Evolutionary conservation across 805 yeast genomes (phyloP).

Genomic region (Candida ascalaphidarum): DNA sequence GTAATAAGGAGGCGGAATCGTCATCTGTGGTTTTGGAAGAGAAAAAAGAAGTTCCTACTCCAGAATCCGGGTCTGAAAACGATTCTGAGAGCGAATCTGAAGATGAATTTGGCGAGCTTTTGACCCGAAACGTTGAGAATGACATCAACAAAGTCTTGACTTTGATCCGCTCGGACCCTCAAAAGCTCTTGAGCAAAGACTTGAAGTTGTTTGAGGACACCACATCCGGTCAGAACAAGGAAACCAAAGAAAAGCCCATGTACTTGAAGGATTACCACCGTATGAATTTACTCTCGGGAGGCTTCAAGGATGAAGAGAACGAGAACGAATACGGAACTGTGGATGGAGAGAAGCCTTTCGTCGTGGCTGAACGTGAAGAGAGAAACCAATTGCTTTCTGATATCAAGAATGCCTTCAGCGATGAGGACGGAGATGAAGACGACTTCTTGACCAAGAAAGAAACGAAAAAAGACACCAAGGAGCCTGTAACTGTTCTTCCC

Average conservation of each 20-base stretch:
- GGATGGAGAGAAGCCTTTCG: conserved; percentile 60
- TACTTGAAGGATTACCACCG: conserved; percentile 91
- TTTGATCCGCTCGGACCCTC: conserved; percentile 64
- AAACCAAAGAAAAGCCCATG: conserved; percentile 51
- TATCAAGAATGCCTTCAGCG: conserved; percentile 58
- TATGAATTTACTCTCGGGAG: conserved; percentile 66
- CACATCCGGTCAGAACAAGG: conserved; percentile 44
- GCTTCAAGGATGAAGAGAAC: conserved; percentile 45
- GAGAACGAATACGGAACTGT: conserved; percentile 33
- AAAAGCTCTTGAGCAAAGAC: conserved; percentile 54
- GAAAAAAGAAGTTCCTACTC: conserved; percentile 13
- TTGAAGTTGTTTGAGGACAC: conserved; percentile 69
- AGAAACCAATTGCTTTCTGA: conserved; percentile 65
- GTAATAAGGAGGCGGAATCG: neutral
- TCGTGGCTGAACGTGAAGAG: conserved; percentile 67
- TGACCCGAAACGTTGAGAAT: conserved; percentile 77
- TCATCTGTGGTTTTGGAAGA: neutral
- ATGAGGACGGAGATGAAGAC: conserved; percentile 32
- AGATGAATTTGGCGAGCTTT: conserved; percentile 84
- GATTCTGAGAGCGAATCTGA: conserved; percentile 42
- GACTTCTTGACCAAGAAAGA: conserved; percentile 55
- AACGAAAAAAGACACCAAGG: conserved; percentile 1
- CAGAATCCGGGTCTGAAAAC: conserved; percentile 9
- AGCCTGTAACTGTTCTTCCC: conserved; percentile 38
- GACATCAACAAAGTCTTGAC: conserved; percentile 67